These are phyloP conservation scores for Talaromyces sp. DNA, from an alignment of 2,329 filamentous ascomycete genomes.

Conservation along the genomic window DNA sequence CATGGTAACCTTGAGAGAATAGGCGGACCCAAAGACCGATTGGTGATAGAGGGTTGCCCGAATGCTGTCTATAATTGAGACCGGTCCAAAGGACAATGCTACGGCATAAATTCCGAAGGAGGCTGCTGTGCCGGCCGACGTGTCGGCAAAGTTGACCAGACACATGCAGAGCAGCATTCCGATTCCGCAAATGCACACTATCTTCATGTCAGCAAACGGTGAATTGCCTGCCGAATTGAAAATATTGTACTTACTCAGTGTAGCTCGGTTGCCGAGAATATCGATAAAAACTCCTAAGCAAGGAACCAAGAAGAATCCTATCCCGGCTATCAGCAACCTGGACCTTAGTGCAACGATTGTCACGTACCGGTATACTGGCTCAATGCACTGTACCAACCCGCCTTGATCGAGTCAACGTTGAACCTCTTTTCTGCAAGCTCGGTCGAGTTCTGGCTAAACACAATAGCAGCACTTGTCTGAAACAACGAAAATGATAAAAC, in stretches of 20 bases:
- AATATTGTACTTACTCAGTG: slow-evolving; percentile 39
- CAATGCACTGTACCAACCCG: slow-evolving; percentile 59
- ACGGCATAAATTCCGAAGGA: slow-evolving; percentile 59
- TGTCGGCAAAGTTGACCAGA: slow-evolving; percentile 52
- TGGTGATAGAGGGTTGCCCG: slow-evolving; percentile 59
- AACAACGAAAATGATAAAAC: slow-evolving; percentile 56
- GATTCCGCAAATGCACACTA: slow-evolving; percentile 43
- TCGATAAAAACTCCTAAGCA: slow-evolving; percentile 56
- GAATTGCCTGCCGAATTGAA: no score
- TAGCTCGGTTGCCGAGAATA: slow-evolving; percentile 51
- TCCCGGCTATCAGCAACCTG: background rate
- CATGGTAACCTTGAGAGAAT: slow-evolving; percentile 58
- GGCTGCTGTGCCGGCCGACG: slow-evolving; percentile 52
- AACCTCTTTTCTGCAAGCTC: slow-evolving; percentile 60
- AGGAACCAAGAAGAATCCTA: slow-evolving; percentile 55
- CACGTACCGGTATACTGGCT: slow-evolving; percentile 18
- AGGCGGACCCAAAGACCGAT: slow-evolving; percentile 58
- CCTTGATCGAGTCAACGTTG: slow-evolving; percentile 51
- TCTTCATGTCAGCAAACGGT: slow-evolving; percentile 24
- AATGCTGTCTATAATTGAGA: slow-evolving; percentile 58
- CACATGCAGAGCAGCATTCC: slow-evolving; percentile 54
- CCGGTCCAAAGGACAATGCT: slow-evolving; percentile 54
- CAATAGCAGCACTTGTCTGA: slow-evolving; percentile 53
- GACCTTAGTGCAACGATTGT: no score
- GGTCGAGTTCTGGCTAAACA: slow-evolving; percentile 58